Evolutionary conservation across 164 flowering plant genomes (phyloP), one percentile per base, ranked within the genome.

Genomic region (Piper betle): DNA sequence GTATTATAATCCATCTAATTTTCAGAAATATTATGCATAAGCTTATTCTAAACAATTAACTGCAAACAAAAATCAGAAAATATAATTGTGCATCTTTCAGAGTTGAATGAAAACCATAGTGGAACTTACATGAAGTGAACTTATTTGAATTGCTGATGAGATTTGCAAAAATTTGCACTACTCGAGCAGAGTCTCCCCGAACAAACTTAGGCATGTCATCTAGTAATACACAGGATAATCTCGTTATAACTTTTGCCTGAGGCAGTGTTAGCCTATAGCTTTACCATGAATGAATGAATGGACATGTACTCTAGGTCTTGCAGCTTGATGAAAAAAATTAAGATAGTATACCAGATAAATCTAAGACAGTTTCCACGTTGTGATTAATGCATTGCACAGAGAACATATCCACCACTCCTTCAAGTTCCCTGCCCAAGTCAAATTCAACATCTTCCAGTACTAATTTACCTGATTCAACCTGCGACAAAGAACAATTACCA

Each of bases 401-500:
- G 77, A 87, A 90, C 97, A 93, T 87, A 70, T 89, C 98, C 53
- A 90, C 78, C 39, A 93, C 84, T 58, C 94, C 97, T 77, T 93
- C 98, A 46, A 93, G 97, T 72, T 93, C 98, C 61, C 84, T 74
- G 15, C 86, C 87, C 75, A 93, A 78, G 75, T 93, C 88, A 72
- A 93, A 93, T 63, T 93, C 98, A 55, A 92, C 80, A 69, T 84
- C 88, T 82, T 93, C 98, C 50, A 89, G 76, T n/a, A 86, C 84
- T 62, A 93, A 78, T 62, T 93, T 93, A 71, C 98, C 98, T 52
- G 98, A 85, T 75, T 91, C 98, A 59, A 91, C 94, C 98, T 88
- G 86, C 60, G 42, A 66, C 39, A 72, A 54, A 13, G 33, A 25
- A 25, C 33, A 25, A 25, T 25, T 25, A 25, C 33, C 33, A 25